Base-by-base conservation (phyloP, 768 basidiomycete species). In the Pleurotus citrinopileatus region DNA sequence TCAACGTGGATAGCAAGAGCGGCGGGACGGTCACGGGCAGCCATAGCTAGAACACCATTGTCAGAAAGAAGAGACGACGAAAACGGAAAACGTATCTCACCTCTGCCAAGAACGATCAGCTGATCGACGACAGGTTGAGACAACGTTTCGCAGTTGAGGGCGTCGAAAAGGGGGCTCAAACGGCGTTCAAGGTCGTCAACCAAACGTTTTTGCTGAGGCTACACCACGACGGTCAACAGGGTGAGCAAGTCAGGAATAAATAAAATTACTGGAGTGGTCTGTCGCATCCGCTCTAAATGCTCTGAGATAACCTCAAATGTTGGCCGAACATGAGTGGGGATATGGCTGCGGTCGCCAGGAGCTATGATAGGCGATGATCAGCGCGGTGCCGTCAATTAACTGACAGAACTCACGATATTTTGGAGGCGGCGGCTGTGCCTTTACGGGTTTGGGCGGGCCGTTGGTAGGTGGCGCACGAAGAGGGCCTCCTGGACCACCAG, bases 331-430 rank as follows among this genome's bases (percentile, higher is more conserved):
- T 77, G 71, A 7, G 86, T 83, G 1, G 94, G 88, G 50, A 98
- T 97, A 67, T 98, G 96, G n/a, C 81, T 83, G 23, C 94, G 80
- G 66, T 98, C 96, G 53, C 96, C 95, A 48, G 85, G 78, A 38
- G 95, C 94, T 96, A 65, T n/a, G 12, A 42, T 65, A 53, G 52
- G 25, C 15, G 17, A 23, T 32, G 20, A 61, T 27, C 65, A 57
- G 32, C 29, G 26, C 19, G 13, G 34, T 8, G 19, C 6, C n/a
- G n/a, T n/a, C n/a, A n/a, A n/a, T n/a, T n/a, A 17, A 3, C 15
- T 9, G 46, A 38, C 1, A 54, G 25, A 6, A 73, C 79, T 50
- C 58, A 80, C 79, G 77, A 61, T 79, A 81, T 66, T 72, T 73
- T 17, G 70, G 77, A 61, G 61, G 73, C 55, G 58, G 73, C 45